Evolutionary conservation across 2,329 filamentous ascomycete genomes (phyloP), one percentile per base, ranked within the genome.

Genomic region (Monosporascus sp.): DNA sequence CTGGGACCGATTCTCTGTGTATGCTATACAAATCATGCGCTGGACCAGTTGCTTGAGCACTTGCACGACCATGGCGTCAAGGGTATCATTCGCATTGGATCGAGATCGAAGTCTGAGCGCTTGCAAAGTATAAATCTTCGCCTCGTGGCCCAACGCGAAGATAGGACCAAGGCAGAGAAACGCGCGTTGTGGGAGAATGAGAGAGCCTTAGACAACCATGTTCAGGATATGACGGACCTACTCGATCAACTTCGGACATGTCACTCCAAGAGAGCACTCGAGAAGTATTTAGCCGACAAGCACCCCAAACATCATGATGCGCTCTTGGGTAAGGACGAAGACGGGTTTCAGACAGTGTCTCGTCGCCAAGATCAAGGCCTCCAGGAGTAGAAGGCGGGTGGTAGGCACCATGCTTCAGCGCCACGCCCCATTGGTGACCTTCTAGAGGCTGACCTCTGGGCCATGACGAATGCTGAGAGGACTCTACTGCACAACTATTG

Each of bases 21-120:
- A 15, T 80, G 78, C 55, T 81, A 80, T 54, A 82, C 72, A 11
- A 76, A 72, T 43, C 77, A 79, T 51, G 77, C 77, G 0, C 57
- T 81, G 0, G 79, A 81, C 54, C 78, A 81, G 58, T 73, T 88
- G 0, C 71, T 89, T 0, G 79, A 87, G 57, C 78, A 86, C 54
- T 65, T 88, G 0, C 51, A 83, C 0, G 70, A 80, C 7, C 72
- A 69, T 2, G 72, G 71, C 0, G 65, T 80, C 4, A 58, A 66
- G 0, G 71, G 80, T 6, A 74, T 89, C 26, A 76, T 88, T 26
- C 81, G 86, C 0, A 80, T 89, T 5, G 86, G 86, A 0, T 76
- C 74, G 0, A 75, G 75, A 17, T 83, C 77, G 2, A 81, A 83
- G 54, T 84, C 81, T 0, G 74, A 79, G 31, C 59, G 68, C 2